Conservation (phyloP, 257 asterid species). For the Capsicum baccatum region DNA sequence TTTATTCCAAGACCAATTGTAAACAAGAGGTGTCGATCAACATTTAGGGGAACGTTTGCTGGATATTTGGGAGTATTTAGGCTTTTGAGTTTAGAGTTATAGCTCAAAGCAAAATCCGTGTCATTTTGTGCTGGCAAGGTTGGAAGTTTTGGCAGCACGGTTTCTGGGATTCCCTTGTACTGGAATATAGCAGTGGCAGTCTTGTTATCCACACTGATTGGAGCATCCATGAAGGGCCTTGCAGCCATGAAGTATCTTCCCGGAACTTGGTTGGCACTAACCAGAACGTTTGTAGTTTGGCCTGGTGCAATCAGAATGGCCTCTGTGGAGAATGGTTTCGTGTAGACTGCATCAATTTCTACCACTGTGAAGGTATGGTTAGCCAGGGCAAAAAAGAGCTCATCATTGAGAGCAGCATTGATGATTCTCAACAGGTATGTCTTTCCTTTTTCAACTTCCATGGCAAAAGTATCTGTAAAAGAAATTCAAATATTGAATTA, state of each 20-base stretch:
- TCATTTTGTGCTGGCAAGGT: conserved; percentile 49
- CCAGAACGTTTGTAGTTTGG: conserved; percentile 54
- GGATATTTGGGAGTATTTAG: conserved; percentile 50
- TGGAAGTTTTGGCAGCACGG: conserved; percentile 42
- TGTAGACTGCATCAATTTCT: conserved; percentile 60
- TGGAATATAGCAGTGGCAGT: conserved; percentile 56
- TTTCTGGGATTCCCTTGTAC: conserved; percentile 49
- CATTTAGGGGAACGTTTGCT: conserved; percentile 51
- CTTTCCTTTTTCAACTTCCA: conserved; percentile 58
- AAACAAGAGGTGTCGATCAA: conserved; percentile 46
- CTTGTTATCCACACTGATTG: conserved; percentile 49
- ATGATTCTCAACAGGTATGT: conserved; percentile 52
- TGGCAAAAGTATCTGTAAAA: conserved; percentile 54
- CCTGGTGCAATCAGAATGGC: conserved; percentile 57
- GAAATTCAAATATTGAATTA: not conserved
- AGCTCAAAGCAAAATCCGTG: conserved; percentile 40
- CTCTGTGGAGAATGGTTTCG: conserved; percentile 52
- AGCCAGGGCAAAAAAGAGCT: conserved; percentile 54
- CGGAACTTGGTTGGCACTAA: conserved; percentile 49
- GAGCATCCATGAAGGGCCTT: conserved; percentile 52
- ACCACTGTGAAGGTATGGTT: conserved; percentile 56
- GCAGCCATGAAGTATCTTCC: conserved; percentile 59
- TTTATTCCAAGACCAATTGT: conserved; percentile 54
- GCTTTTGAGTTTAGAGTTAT: conserved; percentile 42
- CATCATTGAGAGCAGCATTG: conserved; percentile 56